Evolutionary conservation across 768 basidiomycete genomes (phyloP).

Genomic region (Leccinum imitatum): DNA sequence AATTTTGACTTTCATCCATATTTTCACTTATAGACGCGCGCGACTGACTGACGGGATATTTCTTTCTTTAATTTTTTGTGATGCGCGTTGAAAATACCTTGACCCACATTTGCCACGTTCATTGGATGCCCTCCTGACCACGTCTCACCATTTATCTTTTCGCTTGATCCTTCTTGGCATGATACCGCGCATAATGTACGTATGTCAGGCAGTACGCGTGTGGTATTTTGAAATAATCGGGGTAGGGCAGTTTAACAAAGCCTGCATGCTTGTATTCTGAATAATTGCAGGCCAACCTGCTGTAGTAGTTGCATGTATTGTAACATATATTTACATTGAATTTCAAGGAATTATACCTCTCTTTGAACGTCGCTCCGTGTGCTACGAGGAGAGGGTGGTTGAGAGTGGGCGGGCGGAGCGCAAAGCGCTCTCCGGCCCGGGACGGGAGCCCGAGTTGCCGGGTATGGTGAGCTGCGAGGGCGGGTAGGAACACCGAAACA

Average conservation of each 20-base stretch:
- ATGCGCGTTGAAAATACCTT: conserved; percentile 9
- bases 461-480: too few species aligned
- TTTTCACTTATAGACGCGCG: not conserved
- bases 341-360: not conserved
- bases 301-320: not conserved
- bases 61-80: not conserved
- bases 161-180: not conserved
- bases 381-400: too few species aligned
- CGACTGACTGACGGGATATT: not conserved
- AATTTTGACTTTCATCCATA: not conserved
- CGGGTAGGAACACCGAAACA: too few species aligned
- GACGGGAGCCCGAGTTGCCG: too few species aligned
- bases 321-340: not conserved
- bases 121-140: not conserved
- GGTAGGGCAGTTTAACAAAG: not conserved
- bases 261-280: not conserved
- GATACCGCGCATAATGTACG: not conserved
- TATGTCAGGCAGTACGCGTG: not conserved
- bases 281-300: not conserved
- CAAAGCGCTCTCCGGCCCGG: too few species aligned
- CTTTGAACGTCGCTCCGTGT: too few species aligned
- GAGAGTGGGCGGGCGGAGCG: too few species aligned
- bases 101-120: not conserved
- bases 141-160: not conserved
- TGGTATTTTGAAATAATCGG: not conserved